These are phyloP conservation scores for Reticulascus tulasneorum DNA, from an alignment of 2,329 filamentous ascomycete species.

Conservation along the genomic window DNA sequence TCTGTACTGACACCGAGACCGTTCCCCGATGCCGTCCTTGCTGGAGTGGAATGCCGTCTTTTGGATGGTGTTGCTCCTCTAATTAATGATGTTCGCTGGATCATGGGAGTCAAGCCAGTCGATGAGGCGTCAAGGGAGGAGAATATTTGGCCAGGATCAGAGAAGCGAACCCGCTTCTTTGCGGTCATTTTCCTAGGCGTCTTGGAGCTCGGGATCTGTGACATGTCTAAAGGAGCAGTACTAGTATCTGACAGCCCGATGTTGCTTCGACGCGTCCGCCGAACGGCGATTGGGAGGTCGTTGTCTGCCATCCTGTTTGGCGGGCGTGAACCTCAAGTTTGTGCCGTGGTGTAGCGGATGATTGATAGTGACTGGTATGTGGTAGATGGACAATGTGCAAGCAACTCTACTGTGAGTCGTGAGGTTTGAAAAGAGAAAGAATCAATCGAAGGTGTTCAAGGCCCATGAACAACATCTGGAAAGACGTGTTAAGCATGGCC, in stretches of 20 bases:
- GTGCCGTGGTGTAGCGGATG: too few relatives aligned
- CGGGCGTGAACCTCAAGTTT: too few relatives aligned
- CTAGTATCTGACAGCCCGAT: too few relatives aligned
- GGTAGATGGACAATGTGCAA: background rate
- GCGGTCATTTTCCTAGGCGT: slow-evolving; percentile 9
- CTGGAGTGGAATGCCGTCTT: slow-evolving; percentile 43
- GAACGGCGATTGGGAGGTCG: slow-evolving; percentile 51
- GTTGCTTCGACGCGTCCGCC: slow-evolving; percentile 47
- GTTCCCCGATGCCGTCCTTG: slow-evolving; percentile 15
- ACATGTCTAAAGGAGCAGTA: too few relatives aligned
- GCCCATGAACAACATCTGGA: slow-evolving; percentile 5
- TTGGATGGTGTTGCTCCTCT: slow-evolving; percentile 26
- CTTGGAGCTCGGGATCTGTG: slow-evolving; percentile 9
- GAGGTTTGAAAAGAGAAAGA: slow-evolving; percentile 4
- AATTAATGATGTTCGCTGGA: slow-evolving; percentile 46
- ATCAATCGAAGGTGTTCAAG: slow-evolving; percentile 10
- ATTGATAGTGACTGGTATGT: too few relatives aligned
- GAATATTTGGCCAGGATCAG: slow-evolving; percentile 46
- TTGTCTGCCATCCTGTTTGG: slow-evolving; percentile 32
- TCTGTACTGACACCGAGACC: slow-evolving; percentile 14
- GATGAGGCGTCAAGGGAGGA: slow-evolving; percentile 19
- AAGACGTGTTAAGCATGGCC: slow-evolving; percentile 4
- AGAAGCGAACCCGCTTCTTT: slow-evolving; percentile 55
- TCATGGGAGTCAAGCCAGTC: slow-evolving; percentile 56
- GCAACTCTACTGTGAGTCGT: too few relatives aligned